phyloP scores from a whole-genome alignment of 257 asterid genomes.

The Rauvolfia tetraphylla region DNA sequence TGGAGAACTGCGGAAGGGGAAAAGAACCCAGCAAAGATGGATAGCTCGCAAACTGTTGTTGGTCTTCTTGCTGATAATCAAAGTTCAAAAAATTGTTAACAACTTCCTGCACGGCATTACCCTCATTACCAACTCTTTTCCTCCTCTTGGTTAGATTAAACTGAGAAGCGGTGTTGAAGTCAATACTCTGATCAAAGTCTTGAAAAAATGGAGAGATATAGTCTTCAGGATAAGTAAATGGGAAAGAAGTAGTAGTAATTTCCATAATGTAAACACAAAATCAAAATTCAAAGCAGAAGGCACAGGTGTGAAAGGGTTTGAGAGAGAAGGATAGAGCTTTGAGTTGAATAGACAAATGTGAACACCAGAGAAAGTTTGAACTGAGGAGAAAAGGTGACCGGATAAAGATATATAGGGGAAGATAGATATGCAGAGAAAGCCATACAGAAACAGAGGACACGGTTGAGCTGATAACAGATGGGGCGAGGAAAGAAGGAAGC shows the following conservation, averaged over 20 bases:
- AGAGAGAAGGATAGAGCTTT: not conserved
- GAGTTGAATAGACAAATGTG: slow-evolving; percentile 29
- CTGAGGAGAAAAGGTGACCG: not conserved
- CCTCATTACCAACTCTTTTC: not conserved
- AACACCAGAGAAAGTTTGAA: slow-evolving; percentile 27
- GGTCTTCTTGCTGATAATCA: slow-evolving; percentile 12
- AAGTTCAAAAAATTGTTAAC: slow-evolving; percentile 16
- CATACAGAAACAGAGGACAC: slow-evolving; percentile 3
- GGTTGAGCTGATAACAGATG: not conserved
- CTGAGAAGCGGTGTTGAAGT: not conserved
- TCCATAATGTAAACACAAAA: slow-evolving; percentile 31
- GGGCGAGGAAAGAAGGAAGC: slow-evolving; percentile 10
- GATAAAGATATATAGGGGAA: not conserved
- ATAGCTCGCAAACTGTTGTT: not conserved
- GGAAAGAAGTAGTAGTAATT: slow-evolving; percentile 40
- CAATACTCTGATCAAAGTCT: slow-evolving; percentile 10
- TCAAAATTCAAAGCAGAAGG: not conserved
- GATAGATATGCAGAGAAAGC: not conserved
- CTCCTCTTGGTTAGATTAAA: slow-evolving; percentile 18
- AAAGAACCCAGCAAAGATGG: slow-evolving; percentile 3
- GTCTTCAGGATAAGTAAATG: slow-evolving; percentile 37
- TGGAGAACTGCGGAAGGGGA: not conserved
- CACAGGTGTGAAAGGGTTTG: slow-evolving; percentile 26
- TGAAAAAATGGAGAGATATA: slow-evolving; percentile 23
- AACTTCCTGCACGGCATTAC: slow-evolving; percentile 20